Percentiles rank a stretch among this genome's conserved stretches.
Conservation (phyloP, 2,329 filamentous ascomycete genomes). For the Fusarium sacchari region DNA sequence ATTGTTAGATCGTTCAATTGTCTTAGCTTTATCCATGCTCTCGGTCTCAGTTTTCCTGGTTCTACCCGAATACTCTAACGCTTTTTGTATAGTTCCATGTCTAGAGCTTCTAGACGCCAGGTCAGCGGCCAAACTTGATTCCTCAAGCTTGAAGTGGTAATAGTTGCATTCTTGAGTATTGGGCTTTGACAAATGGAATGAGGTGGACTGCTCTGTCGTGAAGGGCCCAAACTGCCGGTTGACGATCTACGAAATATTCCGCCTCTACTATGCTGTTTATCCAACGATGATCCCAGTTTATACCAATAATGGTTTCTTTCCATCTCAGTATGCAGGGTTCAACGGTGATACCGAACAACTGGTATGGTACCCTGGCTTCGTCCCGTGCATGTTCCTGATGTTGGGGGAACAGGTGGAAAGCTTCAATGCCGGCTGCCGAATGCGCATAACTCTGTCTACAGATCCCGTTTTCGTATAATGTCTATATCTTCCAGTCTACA, state of each 20-base stretch:
- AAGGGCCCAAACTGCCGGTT: not conserved
- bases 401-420: not conserved
- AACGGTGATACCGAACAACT: not conserved
- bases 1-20: not conserved
- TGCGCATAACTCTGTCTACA: rapidly evolving
- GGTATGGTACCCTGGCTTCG: not conserved
- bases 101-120: not conserved
- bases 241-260: not conserved
- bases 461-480: too few relatives aligned
- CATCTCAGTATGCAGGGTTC: not conserved
- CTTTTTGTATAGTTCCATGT: not conserved
- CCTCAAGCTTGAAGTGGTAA: not conserved
- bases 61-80: not conserved
- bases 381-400: not conserved
- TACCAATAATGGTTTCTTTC: too few relatives aligned
- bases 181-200: not conserved
- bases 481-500: rapidly evolving
- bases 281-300: not conserved
- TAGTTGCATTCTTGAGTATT: not conserved
- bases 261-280: not conserved
- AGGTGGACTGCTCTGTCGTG: not conserved
- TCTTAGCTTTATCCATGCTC: not conserved
- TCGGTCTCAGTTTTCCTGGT: not conserved
- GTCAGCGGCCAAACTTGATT: not conserved
- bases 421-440: not conserved